These are phyloP conservation scores for Ascochyta koolunga DNA, from an alignment of 2,329 filamentous ascomycete genomes.

Conservation along the genomic window DNA sequence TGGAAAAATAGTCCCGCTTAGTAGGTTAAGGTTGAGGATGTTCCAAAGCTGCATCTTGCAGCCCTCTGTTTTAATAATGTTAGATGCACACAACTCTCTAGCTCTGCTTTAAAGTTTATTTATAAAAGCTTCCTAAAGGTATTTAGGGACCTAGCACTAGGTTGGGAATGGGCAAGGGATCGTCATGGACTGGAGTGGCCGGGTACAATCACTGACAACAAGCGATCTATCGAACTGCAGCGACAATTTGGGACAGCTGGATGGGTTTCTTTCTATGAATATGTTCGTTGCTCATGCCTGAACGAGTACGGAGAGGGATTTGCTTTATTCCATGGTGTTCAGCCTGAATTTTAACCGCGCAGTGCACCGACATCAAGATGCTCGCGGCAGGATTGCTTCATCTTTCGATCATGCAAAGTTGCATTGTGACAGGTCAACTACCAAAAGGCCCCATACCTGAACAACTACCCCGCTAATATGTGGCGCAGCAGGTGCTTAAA, in stretches of 20 bases:
- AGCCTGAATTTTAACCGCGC: no score
- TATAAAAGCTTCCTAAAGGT: constrained; percentile 50
- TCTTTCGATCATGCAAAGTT: no score
- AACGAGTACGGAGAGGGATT: background rate
- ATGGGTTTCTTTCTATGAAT: constrained; percentile 1
- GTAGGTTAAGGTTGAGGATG: constrained; percentile 59
- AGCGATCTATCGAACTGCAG: background rate
- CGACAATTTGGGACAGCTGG: background rate
- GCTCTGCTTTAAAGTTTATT: constrained; percentile 53
- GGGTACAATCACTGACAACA: background rate
- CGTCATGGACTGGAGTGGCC: background rate
- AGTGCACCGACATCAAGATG: no score
- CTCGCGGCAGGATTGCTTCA: no score
- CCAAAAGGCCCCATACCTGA: no score
- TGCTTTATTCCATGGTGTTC: background rate
- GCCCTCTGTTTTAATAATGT: constrained; percentile 54
- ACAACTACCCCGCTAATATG: no score
- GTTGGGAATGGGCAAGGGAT: background rate
- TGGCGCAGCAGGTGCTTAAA: no score
- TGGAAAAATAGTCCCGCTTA: constrained; percentile 35
- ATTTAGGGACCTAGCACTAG: constrained; percentile 31
- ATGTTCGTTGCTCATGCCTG: background rate
- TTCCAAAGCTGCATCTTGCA: constrained; percentile 57
- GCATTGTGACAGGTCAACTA: no score
- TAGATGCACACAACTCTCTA: constrained; percentile 58